Conservation (phyloP, 805 yeast species). For the Pichia rugopelliculosa region DNA sequence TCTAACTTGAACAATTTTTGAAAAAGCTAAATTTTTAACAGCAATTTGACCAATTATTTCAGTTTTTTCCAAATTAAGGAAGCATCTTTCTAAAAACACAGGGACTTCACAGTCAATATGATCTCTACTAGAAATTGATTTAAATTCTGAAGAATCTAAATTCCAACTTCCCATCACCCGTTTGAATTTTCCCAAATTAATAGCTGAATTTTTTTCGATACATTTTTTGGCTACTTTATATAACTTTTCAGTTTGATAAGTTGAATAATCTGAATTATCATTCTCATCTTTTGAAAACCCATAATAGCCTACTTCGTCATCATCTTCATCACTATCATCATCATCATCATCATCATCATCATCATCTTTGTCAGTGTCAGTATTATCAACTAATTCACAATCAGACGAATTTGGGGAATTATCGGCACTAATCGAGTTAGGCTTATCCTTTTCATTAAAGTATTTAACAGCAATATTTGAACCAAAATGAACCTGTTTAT, state of each 20-base stretch:
- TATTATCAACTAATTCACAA: slow-evolving; percentile 27
- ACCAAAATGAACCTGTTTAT: slow-evolving; percentile 79
- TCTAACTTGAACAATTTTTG: slow-evolving; percentile 59
- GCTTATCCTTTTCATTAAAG: slow-evolving; percentile 66
- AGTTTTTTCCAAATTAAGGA: slow-evolving; percentile 50
- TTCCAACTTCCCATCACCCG: slow-evolving; percentile 34
- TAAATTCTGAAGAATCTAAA: slow-evolving; percentile 35
- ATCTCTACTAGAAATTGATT: slow-evolving; percentile 37
- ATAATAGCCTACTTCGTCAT: slow-evolving; percentile 3
- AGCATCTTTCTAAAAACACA: slow-evolving; percentile 61
- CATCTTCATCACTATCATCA: slow-evolving; percentile 25
- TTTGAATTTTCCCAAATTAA: slow-evolving; percentile 17
- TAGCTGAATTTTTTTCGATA: slow-evolving; percentile 9
- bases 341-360: slow-evolving; percentile 22
- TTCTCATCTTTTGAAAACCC: slow-evolving; percentile 10
- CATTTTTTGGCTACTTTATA: slow-evolving; percentile 16
- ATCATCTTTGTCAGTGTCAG: slow-evolving; percentile 20
- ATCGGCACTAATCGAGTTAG: slow-evolving; percentile 65
- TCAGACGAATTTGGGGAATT: slow-evolving; percentile 46
- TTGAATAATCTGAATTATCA: slow-evolving; percentile 13
- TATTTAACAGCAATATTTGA: slow-evolving; percentile 66
- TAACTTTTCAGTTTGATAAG: slow-evolving; percentile 9
- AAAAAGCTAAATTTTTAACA: slow-evolving; percentile 65
- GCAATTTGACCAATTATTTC: slow-evolving; percentile 66
- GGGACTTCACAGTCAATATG: slow-evolving; percentile 33